These are phyloP conservation scores for Clitopilus hobsonii DNA, from an alignment of 768 basidiomycete genomes.

Conservation along the genomic window DNA sequence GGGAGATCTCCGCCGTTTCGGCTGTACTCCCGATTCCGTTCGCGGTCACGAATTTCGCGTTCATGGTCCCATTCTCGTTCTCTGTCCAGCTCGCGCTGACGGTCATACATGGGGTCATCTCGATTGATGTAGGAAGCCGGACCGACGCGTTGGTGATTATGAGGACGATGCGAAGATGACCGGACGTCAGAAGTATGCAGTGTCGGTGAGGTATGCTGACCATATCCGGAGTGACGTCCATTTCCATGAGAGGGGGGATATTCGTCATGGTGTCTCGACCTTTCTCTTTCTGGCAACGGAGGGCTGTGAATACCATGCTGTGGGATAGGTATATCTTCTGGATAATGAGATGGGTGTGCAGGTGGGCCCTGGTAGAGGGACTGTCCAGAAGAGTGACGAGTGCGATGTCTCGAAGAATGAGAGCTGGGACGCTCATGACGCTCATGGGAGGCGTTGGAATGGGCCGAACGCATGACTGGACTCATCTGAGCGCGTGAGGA, in stretches of 20 bases:
- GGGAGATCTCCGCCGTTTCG: constrained; percentile 17
- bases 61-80: constrained; percentile 42
- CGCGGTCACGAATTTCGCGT: constrained; percentile 28
- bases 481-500: constrained; percentile 32
- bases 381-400: constrained; percentile 36
- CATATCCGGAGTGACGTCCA: constrained; percentile 23
- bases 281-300: constrained; percentile 39
- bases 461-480: constrained; percentile 37
- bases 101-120: constrained; percentile 45
- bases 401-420: constrained; percentile 48
- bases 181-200: constrained; percentile 29
- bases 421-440: constrained; percentile 33
- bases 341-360: constrained; percentile 39
- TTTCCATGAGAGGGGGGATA: constrained; percentile 20
- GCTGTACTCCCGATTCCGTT: constrained; percentile 23
- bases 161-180: constrained; percentile 35
- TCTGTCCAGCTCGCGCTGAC: constrained; percentile 36
- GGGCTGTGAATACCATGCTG: constrained; percentile 47
- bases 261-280: constrained; percentile 40
- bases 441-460: constrained; percentile 36
- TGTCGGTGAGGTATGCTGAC: constrained; percentile 30
- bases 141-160: constrained; percentile 65
- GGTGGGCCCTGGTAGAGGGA: constrained; percentile 29
- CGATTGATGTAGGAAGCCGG: constrained; percentile 55
- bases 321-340: constrained; percentile 38